Base-by-base conservation (phyloP, 73 alveolate species). In the Durusdinium trenchii region DNA sequence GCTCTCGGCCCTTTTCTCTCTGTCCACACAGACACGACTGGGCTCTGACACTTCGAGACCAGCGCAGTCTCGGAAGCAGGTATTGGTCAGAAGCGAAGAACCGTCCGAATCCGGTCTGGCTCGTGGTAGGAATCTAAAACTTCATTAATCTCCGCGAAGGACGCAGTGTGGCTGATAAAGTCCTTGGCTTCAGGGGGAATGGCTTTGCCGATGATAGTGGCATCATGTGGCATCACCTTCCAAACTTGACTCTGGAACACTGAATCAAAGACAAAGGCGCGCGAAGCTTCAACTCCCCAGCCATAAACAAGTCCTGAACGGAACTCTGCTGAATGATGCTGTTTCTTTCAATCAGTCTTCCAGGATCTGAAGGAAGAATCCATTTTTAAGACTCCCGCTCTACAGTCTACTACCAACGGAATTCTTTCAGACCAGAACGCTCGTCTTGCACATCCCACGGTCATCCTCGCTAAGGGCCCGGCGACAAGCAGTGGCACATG, bases 401-500 rank as follows among this genome's bases (percentile, higher is more conserved):
- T 3, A 47, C 61, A 20, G 36, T 18, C 50, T 28, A 40, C 36
- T 38, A 38, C 87, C 78, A 12, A 62, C 38, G 32, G 32, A 23
- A 62, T 14, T 23, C 32, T 23, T 9, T 5, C 16, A 40, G 9
- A 14, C 38, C 42, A n/a, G 7, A 67, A 45, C 79, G 76, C 32
- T 35, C 18, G 76, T 23, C 76, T 62, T 9, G 32, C 18, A 62
- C 76, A 4, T 62, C 5, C 76, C 40, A 62, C 14, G 38, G 40
- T 62, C 20, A 62, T 9, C 38, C 5, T 6, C 43, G 10, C 98
- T 91, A 89, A 43, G 98, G 82, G n/a, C 75, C 54, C 12, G 4
- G n/a, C 98, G 90, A 91, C 98, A 87, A 91, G 98, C 85, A 91
- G 71, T 38, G 98, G 98, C 90, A 91, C 62, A 54, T 91, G 98